phyloP scores from a whole-genome alignment of 2,329 filamentous ascomycete species.

The Epichloe coenophiala region DNA sequence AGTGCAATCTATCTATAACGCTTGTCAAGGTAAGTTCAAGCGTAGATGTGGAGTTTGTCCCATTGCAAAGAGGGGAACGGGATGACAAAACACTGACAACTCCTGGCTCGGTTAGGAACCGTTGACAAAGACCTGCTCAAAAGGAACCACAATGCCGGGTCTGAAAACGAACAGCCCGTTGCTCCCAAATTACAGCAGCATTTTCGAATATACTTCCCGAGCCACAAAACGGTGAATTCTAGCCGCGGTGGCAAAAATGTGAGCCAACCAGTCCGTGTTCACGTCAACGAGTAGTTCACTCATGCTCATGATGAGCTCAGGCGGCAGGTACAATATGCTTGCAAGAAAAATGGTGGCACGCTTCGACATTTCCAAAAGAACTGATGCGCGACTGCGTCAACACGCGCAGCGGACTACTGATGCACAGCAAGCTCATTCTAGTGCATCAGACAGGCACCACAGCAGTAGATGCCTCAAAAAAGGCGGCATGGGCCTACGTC shows the following conservation, averaged over 20 bases:
- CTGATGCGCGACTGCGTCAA: constrained; percentile 67
- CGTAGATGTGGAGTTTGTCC: constrained; percentile 6
- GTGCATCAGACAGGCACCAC: constrained; percentile 22
- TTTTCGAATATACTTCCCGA: constrained; percentile 73
- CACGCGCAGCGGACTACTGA: constrained; percentile 55
- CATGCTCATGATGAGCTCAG: constrained; percentile 23
- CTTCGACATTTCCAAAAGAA: constrained; percentile 53
- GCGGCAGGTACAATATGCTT: constrained; percentile 75
- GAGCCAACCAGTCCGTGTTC: not conserved
- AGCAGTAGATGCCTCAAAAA: not conserved
- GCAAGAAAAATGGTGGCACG: constrained; percentile 57
- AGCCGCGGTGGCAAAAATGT: constrained; percentile 46
- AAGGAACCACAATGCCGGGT: not conserved
- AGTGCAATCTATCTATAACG: constrained; percentile 41
- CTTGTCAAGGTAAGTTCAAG: constrained; percentile 35
- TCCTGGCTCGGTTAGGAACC: not conserved
- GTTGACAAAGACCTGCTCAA: not conserved
- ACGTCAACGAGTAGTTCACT: not conserved
- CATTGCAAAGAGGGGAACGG: constrained; percentile 3
- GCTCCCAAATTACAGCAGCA: constrained; percentile 21
- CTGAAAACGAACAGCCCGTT: not conserved
- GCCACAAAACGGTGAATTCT: constrained; percentile 48
- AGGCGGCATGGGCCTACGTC: constrained; percentile 62
- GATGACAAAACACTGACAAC: not conserved
- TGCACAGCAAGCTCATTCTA: constrained; percentile 72